Evolutionary conservation across 2,329 filamentous ascomycete genomes (phyloP).

Genomic region (Myriosclerotinia scirpicola): DNA sequence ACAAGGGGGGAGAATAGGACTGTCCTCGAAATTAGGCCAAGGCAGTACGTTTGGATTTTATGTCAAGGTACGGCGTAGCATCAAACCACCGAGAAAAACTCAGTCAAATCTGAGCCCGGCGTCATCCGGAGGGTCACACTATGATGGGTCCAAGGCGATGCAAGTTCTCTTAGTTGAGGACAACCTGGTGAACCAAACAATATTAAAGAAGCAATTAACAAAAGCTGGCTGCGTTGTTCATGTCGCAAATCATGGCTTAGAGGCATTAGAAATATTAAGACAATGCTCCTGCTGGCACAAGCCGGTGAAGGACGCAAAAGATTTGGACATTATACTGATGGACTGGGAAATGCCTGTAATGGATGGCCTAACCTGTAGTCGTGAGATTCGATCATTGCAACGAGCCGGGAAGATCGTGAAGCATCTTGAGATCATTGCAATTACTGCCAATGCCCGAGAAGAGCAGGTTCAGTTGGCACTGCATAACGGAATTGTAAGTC

Average conservation of each 20-base stretch:
- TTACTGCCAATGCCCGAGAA: slow-evolving; percentile 38
- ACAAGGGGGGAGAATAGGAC: slow-evolving; percentile 72
- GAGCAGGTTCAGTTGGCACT: slow-evolving; percentile 32
- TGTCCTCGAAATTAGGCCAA: slow-evolving; percentile 63
- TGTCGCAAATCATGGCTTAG: slow-evolving; percentile 58
- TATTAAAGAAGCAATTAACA: slow-evolving; percentile 52
- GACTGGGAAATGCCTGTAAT: slow-evolving; percentile 76
- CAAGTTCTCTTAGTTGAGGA: slow-evolving; percentile 58
- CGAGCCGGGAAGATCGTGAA: slow-evolving; percentile 52
- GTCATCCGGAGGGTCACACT: neutral
- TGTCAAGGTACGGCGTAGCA: slow-evolving; percentile 53
- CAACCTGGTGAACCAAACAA: slow-evolving; percentile 60
- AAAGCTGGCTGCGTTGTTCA: slow-evolving; percentile 45
- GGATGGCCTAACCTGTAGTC: slow-evolving; percentile 67
- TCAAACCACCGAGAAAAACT: neutral
- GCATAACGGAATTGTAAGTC: slow-evolving; percentile 23
- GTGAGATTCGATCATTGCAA: slow-evolving; percentile 61
- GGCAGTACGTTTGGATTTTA: slow-evolving; percentile 77
- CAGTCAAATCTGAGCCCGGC: neutral
- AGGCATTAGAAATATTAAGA: slow-evolving; percentile 50
- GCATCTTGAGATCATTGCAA: slow-evolving; percentile 43
- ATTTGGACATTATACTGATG: slow-evolving; percentile 67
- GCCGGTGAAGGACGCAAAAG: slow-evolving; percentile 34
- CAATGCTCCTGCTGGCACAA: slow-evolving; percentile 34
- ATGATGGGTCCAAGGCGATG: slow-evolving; percentile 55